These are phyloP conservation scores for Aspergillus indologenus DNA, from an alignment of 495 filamentous ascomycete species.

Conservation along the genomic window DNA sequence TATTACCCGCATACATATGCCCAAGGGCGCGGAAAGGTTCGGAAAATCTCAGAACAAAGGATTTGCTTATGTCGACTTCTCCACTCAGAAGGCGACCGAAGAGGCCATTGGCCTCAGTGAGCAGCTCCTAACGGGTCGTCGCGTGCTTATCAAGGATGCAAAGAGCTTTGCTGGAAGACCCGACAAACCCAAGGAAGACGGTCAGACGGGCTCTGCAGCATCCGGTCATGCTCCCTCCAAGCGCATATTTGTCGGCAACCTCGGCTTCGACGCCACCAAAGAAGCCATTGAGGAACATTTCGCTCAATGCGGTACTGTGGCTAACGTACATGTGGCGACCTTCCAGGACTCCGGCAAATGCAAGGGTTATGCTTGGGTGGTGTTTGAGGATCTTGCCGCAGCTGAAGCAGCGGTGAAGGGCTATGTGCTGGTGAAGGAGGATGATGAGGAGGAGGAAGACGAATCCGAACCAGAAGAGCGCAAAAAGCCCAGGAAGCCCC, in stretches of 20 bases:
- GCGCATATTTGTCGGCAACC: slow-evolving; percentile 89
- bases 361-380: slow-evolving; percentile 94
- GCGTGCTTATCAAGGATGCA: slow-evolving; percentile 86
- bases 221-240: slow-evolving; percentile 61
- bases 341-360: slow-evolving; percentile 98
- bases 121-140: slow-evolving; percentile 67
- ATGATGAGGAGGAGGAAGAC: slow-evolving; percentile 56
- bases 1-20: slow-evolving; percentile 84
- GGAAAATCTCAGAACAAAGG: slow-evolving; percentile 69
- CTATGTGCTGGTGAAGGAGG: slow-evolving; percentile 63
- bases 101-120: slow-evolving; percentile 78
- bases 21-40: slow-evolving; percentile 46
- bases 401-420: slow-evolving; percentile 79
- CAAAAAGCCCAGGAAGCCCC: slow-evolving; percentile 53
- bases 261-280: slow-evolving; percentile 79
- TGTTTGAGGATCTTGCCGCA: slow-evolving; percentile 73
- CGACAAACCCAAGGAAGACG: slow-evolving; percentile 50
- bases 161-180: slow-evolving; percentile 81
- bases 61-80: slow-evolving; percentile 95
- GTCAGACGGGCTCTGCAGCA: slow-evolving; percentile 27
- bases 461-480: slow-evolving; percentile 30
- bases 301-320: slow-evolving; percentile 72
- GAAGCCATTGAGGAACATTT: slow-evolving; percentile 79
- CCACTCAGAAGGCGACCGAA: slow-evolving; percentile 58
- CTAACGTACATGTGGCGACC: slow-evolving; percentile 79